Evolutionary conservation across 1,284 basidiomycete genomes (phyloP), one percentile per base, ranked within the genome.

Genomic region (Takashimella koratensis): DNA sequence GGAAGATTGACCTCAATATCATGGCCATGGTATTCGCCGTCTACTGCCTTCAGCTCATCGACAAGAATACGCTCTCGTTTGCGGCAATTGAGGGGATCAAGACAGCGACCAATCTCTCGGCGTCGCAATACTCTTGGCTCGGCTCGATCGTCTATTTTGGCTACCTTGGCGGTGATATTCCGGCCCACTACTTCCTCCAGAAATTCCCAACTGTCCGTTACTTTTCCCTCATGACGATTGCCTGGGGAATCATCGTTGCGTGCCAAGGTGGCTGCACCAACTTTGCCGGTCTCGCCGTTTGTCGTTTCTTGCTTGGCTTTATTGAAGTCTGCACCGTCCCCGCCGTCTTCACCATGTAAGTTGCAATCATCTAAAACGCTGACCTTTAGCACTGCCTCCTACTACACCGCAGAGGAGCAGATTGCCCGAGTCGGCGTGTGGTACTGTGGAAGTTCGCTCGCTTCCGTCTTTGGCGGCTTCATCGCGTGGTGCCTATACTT

Each of bases 121-220:
- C 63, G 1, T 45, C 53, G 3, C 42, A 71, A 16, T 70, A 67
- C 52, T 59, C 57, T 4, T 71, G 68, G 66, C 56, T 72, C 13
- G 67, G 67, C 10, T 50, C 47, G 30, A 19, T 11, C 21, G 55
- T 52, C 20, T 71, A 63, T 5, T 57, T 65, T 52, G 72, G 67
- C 12, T 69, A 67, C 49, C 59, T 65, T 13, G 53, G 27, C 30
- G 45, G 52, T 19, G 56, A 57, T 19, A 42, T 57, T 25, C 56
- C 56, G 20, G 42, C 52, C 12, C 20, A 24, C 30, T 49, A 43
- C 47, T 45, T 54, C 30, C 23, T 57, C 36, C 56, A 57, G 41
- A 48, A 46, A 36, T 41, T 54, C 52, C 47, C 47, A 5, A 20
- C 50, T 19, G 56, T 41, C 16, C 19, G 41, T 30, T 54, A 54